Percentiles rank a stretch among this genome's conserved stretches.
These are phyloP conservation scores for Jackrogersella minutella DNA, from an alignment of 495 filamentous ascomycete species.

Conservation along the genomic window DNA sequence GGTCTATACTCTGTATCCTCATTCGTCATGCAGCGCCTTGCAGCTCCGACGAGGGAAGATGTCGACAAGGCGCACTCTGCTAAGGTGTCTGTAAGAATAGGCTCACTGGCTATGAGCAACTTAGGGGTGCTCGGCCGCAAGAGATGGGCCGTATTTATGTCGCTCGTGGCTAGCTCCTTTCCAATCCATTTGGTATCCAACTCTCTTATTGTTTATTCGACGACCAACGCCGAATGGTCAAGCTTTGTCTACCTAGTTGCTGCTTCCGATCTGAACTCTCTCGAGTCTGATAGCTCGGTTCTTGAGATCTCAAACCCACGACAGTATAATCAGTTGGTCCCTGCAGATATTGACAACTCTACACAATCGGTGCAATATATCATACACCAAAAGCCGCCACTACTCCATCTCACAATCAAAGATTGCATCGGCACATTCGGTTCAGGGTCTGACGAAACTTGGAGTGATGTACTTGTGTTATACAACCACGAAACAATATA, in stretches of 20 bases:
- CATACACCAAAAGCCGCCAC: background rate
- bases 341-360: background rate
- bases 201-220: background rate
- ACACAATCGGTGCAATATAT: background rate
- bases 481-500: background rate
- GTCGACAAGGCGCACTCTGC: background rate
- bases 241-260: background rate
- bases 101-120: background rate
- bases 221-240: background rate
- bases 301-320: background rate
- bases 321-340: background rate
- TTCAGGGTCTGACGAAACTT: background rate
- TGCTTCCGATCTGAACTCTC: background rate
- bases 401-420: background rate
- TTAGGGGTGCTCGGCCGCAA: background rate
- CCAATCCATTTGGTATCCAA: background rate
- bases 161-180: background rate
- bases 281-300: background rate
- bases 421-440: background rate
- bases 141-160: background rate
- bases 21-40: background rate
- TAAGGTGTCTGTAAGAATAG: background rate
- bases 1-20: background rate
- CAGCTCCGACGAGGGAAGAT: background rate
- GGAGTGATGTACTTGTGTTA: background rate